These are phyloP conservation scores for Hemileia vastatrix DNA, from an alignment of 1,284 basidiomycete species.

Conservation along the genomic window DNA sequence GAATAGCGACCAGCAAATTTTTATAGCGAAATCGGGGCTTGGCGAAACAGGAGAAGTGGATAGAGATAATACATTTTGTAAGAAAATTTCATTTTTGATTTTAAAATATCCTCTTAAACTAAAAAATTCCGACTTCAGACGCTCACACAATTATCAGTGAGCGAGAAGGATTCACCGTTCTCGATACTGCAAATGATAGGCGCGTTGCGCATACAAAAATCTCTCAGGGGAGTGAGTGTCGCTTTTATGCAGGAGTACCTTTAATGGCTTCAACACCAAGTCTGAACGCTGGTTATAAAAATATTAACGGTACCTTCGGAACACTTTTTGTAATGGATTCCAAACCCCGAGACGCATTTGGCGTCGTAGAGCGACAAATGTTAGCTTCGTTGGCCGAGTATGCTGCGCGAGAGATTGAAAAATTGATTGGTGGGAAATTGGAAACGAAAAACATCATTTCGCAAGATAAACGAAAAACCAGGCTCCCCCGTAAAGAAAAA, in stretches of 20 bases:
- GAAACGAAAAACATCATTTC: constrained; percentile 15
- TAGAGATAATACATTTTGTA: constrained; percentile 15
- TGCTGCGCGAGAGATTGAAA: constrained; percentile 16
- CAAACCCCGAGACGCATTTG: constrained; percentile 13
- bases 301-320: constrained; percentile 14
- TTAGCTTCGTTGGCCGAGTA: constrained; percentile 15
- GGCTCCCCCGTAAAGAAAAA: no score
- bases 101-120: not conserved
- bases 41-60: constrained; percentile 5
- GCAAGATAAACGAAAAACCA: no score
- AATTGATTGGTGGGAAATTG: constrained; percentile 16
- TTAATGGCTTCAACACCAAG: constrained; percentile 3
- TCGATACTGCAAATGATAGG: constrained; percentile 19
- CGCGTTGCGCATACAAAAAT: constrained; percentile 9
- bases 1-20: constrained; percentile 31
- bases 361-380: constrained; percentile 12
- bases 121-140: not conserved
- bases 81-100: not conserved
- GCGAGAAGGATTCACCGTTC: constrained; percentile 12
- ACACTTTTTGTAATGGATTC: constrained; percentile 11
- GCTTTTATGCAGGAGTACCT: constrained; percentile 15
- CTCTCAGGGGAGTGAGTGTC: not conserved
- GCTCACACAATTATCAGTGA: constrained; percentile 16
- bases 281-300: not conserved
- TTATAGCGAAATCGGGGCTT: constrained; percentile 19